Percentiles rank a stretch among this genome's conserved stretches.
These are phyloP conservation scores for Trifolium dubium DNA, from an alignment of 306 rosid genomes.

Conservation along the genomic window DNA sequence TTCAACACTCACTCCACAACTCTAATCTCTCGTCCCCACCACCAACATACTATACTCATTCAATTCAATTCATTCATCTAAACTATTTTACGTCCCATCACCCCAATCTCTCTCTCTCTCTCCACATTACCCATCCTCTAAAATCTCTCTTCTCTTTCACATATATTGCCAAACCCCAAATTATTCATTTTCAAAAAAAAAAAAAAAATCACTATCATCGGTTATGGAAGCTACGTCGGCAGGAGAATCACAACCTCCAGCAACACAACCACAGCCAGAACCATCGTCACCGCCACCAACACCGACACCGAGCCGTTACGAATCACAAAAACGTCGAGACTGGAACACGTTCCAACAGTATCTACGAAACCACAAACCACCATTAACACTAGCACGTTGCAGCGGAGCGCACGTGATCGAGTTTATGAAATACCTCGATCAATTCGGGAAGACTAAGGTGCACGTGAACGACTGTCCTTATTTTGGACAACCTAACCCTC, in stretches of 20 bases:
- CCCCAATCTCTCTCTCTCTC: neutral
- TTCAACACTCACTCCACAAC: neutral
- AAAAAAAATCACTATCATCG: neutral
- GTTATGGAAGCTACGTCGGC: slow-evolving; percentile 69
- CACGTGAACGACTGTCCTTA: slow-evolving; percentile 71
- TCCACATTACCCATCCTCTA: neutral
- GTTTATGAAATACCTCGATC: slow-evolving; percentile 87
- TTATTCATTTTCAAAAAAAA: neutral
- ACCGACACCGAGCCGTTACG: slow-evolving; percentile 80
- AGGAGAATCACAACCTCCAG: slow-evolving; percentile 32
- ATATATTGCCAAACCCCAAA: neutral
- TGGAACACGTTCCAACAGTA: slow-evolving; percentile 98
- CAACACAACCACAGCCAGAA: neutral
- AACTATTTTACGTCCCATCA: slow-evolving; percentile 31
- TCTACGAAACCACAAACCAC: slow-evolving; percentile 89
- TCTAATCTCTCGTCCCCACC: slow-evolving; percentile 20
- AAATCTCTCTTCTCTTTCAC: neutral
- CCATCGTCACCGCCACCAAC: slow-evolving; percentile 35
- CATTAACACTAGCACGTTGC: slow-evolving; percentile 81
- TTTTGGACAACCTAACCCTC: slow-evolving; percentile 86
- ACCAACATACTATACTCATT: neutral
- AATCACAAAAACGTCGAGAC: slow-evolving; percentile 94
- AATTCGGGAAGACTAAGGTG: slow-evolving; percentile 95
- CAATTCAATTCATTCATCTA: slow-evolving; percentile 18
- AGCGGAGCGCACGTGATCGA: slow-evolving; percentile 99